Conservation (phyloP, 805 yeast genomes). For the Metschnikowia reukaufii region DNA sequence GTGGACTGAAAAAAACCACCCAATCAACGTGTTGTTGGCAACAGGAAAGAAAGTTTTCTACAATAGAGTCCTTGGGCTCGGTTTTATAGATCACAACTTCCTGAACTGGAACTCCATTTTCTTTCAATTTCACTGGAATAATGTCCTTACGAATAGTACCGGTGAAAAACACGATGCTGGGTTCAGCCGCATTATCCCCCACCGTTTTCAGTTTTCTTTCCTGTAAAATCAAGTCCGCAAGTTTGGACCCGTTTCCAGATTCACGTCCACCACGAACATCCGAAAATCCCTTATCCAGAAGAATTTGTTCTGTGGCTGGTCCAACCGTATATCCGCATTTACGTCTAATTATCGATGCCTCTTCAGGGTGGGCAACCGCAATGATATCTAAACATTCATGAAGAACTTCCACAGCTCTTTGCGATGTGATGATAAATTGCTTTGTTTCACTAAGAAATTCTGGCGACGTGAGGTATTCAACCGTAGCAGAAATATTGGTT, state of each 20-base stretch:
- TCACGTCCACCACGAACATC: slow-evolving; percentile 68
- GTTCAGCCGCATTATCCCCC: slow-evolving; percentile 5
- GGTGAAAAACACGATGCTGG: slow-evolving; percentile 65
- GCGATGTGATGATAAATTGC: slow-evolving; percentile 79
- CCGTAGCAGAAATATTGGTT: slow-evolving; percentile 46
- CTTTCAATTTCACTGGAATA: slow-evolving; percentile 60
- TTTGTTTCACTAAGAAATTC: slow-evolving; percentile 42
- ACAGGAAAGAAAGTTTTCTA: slow-evolving; percentile 33
- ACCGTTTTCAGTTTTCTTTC: slow-evolving; percentile 26
- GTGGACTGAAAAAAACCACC: slow-evolving; percentile 90
- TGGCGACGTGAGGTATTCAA: slow-evolving; percentile 42
- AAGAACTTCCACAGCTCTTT: slow-evolving; percentile 84
- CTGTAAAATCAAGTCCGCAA: slow-evolving; percentile 61
- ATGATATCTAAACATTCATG: slow-evolving; percentile 42
- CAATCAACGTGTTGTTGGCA: slow-evolving; percentile 38
- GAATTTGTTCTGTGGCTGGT: slow-evolving; percentile 72
- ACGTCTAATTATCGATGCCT: slow-evolving; percentile 28
- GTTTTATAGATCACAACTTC: slow-evolving; percentile 77
- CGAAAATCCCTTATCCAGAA: slow-evolving; percentile 61
- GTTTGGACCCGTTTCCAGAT: slow-evolving; percentile 77
- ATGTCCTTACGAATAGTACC: slow-evolving; percentile 84
- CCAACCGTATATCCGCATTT: slow-evolving; percentile 85
- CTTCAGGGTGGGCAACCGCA: slow-evolving; percentile 13
- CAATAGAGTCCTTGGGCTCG: slow-evolving; percentile 46
- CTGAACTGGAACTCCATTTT: slow-evolving; percentile 43